Base-by-base conservation (phyloP, 2,329 filamentous ascomycete species). In the Aaosphaeria pasadenensis region DNA sequence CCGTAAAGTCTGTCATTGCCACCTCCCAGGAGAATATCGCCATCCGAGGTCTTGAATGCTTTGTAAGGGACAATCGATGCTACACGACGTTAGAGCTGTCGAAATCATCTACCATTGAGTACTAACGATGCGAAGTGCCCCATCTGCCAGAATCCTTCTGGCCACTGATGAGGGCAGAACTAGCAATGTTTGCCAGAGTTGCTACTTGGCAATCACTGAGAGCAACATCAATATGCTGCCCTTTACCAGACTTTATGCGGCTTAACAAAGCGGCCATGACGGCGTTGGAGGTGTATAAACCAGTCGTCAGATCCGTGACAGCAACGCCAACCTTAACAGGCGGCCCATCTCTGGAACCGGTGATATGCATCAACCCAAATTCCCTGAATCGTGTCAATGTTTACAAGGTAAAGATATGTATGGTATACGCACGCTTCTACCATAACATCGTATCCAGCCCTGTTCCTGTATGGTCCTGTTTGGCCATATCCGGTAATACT, bases 371-470 rank as follows among this genome's bases (percentile, higher is more conserved):
- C 48, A 99, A 75, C 1, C 94, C 94, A 74, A 99, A 91, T 69
- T 97, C 94, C 7, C 74, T 77, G 46, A 9, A 3, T 11, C 42
- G 11, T 45, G 47, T 66, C 38, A 66, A 54, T 29, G 13, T 11
- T 3, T 24, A 24, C 17, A 24, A 24, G 2, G 3, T 24, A 24
- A 24, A 3, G 2, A 3, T 24, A 24, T 24, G 17, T 24, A 24
- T 24, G 17, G 7, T 33, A 48, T 5, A 67, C 72, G 49, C 59
- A 76, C 50, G 94, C 94, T 75, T 99, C 94, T 7, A 99, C 92
- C 92, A 99, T 99, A 58, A 99, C 94, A 71, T 99, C 94, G 77
- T 99, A 99, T 4, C 94, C 94, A 4, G 94, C 91, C 11, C 94
- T 82, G 54, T 85, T 82, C 5, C 86, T 84, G 71, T 95, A 96